phyloP scores from a whole-genome alignment of 108 stramenopile species.

The Stephanodiscus triporus region DNA sequence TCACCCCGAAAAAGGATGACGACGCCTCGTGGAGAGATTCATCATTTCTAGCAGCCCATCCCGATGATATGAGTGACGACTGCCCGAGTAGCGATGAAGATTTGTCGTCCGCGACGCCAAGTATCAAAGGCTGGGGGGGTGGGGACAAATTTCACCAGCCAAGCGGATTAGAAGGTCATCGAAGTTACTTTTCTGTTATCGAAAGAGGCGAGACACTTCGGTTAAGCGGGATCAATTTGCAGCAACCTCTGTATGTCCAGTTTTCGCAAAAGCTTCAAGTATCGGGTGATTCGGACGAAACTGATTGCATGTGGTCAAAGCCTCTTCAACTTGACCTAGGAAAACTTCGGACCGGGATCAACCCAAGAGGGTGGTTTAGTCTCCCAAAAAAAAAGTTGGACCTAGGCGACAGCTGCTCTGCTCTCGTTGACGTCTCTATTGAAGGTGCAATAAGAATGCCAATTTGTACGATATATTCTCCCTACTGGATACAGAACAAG shows the following conservation, averaged over 20 bases:
- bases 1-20: conserved; percentile 11
- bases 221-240: conserved; percentile 48
- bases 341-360: conserved; percentile 39
- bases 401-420: conserved; percentile 32
- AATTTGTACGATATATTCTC: conserved; percentile 43
- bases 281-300: background rate
- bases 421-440: conserved; percentile 28
- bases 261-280: conserved; percentile 29
- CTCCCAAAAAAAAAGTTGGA: conserved; percentile 25
- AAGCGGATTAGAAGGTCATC: background rate
- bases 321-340: conserved; percentile 28
- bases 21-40: conserved; percentile 24
- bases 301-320: conserved; percentile 27
- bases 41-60: conserved; percentile 9
- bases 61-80: conserved; percentile 17
- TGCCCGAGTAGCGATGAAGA: conserved; percentile 41
- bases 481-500: conserved; percentile 46
- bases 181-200: conserved; percentile 12
- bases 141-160: conserved; percentile 24
- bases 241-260: conserved; percentile 29
- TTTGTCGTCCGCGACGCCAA: conserved; percentile 26
- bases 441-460: conserved; percentile 35
- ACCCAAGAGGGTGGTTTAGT: conserved; percentile 26
- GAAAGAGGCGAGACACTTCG: conserved; percentile 24
- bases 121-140: conserved; percentile 9